Evolutionary conservation across 441 rosid species (phyloP).

Genomic region (Euphorbia corollata): DNA sequence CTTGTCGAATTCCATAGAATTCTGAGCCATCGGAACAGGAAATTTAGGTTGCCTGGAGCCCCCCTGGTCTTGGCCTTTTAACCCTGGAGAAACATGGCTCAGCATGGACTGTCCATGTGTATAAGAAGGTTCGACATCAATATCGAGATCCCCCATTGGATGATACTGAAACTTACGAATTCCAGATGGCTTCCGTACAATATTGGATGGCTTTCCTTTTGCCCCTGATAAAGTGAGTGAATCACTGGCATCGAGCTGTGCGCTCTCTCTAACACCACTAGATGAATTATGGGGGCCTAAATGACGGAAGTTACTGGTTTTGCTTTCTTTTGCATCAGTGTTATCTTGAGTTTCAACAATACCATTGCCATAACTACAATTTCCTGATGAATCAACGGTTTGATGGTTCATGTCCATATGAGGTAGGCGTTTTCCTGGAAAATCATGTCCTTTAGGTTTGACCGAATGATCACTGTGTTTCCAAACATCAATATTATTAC

Average conservation of each 20-base stretch:
- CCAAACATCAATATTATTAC: slow-evolving; percentile 37
- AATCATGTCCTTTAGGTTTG: slow-evolving; percentile 22
- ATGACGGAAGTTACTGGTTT: slow-evolving; percentile 34
- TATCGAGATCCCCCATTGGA: slow-evolving; percentile 77
- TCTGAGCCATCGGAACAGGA: slow-evolving; percentile 34
- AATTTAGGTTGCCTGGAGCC: slow-evolving; percentile 38
- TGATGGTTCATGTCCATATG: slow-evolving; percentile 34
- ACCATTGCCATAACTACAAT: slow-evolving; percentile 32
- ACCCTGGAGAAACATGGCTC: slow-evolving; percentile 38
- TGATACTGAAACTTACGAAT: slow-evolving; percentile 74
- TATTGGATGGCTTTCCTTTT: slow-evolving; percentile 41
- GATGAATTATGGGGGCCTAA: slow-evolving; percentile 26
- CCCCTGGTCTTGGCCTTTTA: slow-evolving; percentile 29
- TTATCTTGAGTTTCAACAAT: slow-evolving; percentile 27
- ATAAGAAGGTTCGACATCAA: slow-evolving; percentile 36
- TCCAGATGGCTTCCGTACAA: slow-evolving; percentile 37
- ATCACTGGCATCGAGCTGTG: slow-evolving; percentile 40
- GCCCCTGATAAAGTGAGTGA: slow-evolving; percentile 34
- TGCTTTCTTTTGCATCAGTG: slow-evolving; percentile 31
- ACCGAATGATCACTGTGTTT: slow-evolving; percentile 30
- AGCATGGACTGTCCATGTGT: slow-evolving; percentile 28
- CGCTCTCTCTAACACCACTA: slow-evolving; percentile 34
- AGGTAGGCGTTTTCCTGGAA: slow-evolving; percentile 24
- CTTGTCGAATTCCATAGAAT: slow-evolving; percentile 37
- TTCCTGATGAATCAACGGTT: slow-evolving; percentile 38